These are phyloP conservation scores for Teratosphaeria viscida DNA, from an alignment of 2,329 filamentous ascomycete genomes.

Conservation along the genomic window DNA sequence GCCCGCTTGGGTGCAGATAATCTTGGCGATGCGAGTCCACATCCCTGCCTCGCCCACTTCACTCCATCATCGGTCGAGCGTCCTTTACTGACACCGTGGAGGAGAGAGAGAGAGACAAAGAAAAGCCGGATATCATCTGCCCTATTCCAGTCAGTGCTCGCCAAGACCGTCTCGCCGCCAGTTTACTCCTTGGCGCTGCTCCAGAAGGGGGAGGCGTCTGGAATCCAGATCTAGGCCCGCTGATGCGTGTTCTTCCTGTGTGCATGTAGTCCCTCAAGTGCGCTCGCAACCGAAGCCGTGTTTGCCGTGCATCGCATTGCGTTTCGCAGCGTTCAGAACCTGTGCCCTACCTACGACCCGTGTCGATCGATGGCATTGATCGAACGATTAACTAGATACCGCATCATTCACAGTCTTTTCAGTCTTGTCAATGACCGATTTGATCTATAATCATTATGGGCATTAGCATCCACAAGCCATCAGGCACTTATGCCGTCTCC, in stretches of 20 bases:
- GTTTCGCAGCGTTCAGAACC: neutral
- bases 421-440: constrained; percentile 1
- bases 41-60: neutral
- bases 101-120: neutral
- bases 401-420: constrained; percentile 5
- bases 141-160: neutral
- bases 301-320: neutral
- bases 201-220: neutral
- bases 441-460: constrained; percentile 9
- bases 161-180: neutral
- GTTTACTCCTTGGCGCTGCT: neutral
- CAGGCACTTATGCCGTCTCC: constrained; percentile 11
- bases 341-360: constrained; percentile 4
- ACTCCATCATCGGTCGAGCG: neutral
- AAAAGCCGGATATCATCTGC: neutral
- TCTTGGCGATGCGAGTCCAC: neutral
- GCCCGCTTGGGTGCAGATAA: neutral
- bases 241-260: neutral
- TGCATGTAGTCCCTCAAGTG: too few species aligned
- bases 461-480: constrained; percentile 4
- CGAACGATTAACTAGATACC: constrained; percentile 4
- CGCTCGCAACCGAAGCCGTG: neutral
- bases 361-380: constrained; percentile 7
- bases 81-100: too few species aligned
- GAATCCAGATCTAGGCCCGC: too few species aligned